Conservation (phyloP, 257 asterid species). For the Buddleja alternifolia region DNA sequence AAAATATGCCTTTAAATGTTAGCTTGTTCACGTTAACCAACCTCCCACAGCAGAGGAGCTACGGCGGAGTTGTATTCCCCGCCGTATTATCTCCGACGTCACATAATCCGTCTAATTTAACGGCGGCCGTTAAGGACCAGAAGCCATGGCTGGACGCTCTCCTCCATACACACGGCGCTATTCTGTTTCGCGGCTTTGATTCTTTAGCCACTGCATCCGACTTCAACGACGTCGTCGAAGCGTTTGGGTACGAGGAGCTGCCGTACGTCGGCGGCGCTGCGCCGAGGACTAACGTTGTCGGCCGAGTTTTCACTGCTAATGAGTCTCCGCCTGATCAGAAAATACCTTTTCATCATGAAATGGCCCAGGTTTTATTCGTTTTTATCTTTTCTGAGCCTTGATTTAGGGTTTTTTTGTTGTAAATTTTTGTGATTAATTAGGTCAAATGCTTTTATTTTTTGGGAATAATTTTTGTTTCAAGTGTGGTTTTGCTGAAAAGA, state of each 20-base stretch:
- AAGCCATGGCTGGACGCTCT: conserved; percentile 63
- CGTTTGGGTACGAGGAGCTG: conserved; percentile 78
- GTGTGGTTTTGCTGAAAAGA: too few relatives aligned
- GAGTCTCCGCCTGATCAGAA: conserved; percentile 92
- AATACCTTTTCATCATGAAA: conserved; percentile 82
- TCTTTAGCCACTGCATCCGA: conserved; percentile 57
- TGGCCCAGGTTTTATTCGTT: conserved; percentile 64
- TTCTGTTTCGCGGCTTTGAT: conserved; percentile 68
- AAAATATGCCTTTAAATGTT: conserved; percentile 41
- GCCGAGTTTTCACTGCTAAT: conserved; percentile 87
- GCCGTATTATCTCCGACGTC: conserved; percentile 51
- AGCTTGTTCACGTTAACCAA: conserved; percentile 53
- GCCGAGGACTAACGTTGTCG: conserved; percentile 75
- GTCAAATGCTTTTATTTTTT: too few relatives aligned
- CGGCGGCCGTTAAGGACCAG: conserved; percentile 48
- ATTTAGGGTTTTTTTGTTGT: not conserved
- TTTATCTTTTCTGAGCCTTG: not conserved
- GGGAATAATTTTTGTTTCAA: too few relatives aligned
- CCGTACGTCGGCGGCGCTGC: conserved; percentile 94
- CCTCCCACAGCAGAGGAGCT: conserved; percentile 58
- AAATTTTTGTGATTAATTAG: too few relatives aligned
- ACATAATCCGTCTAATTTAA: conserved; percentile 22
- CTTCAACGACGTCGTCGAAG: conserved; percentile 84
- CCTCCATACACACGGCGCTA: conserved; percentile 64
- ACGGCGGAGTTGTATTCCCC: conserved; percentile 60